A percentile compares a stretch with the other conserved stretches of the same genome.
Conservation (phyloP, 306 rosid genomes). For the Quercus wislizeni region DNA sequence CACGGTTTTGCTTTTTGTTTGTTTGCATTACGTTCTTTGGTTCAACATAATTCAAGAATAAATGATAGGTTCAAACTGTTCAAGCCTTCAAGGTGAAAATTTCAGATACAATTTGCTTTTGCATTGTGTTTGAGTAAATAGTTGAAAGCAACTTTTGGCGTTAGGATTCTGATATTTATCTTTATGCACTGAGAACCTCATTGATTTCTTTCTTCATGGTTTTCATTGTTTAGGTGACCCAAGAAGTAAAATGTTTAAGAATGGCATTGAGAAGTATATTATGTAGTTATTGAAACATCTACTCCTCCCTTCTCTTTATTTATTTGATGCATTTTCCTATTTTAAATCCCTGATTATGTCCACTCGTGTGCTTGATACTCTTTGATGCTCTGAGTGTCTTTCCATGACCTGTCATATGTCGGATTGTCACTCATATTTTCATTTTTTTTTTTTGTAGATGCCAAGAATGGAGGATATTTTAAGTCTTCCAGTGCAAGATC, state of each 20-base stretch:
- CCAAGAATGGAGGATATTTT: slow-evolving; percentile 84
- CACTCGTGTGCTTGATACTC: background rate
- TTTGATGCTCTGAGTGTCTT: background rate
- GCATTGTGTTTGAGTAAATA: background rate
- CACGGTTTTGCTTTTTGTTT: background rate
- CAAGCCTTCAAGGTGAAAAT: background rate
- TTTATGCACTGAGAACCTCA: background rate
- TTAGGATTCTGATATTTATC: background rate
- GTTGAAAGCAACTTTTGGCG: background rate
- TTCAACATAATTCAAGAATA: background rate
- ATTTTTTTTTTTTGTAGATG: slow-evolving; percentile 40
- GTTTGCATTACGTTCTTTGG: background rate
- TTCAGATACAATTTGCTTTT: background rate
- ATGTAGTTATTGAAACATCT: background rate
- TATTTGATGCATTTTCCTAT: background rate
- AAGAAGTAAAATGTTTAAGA: background rate
- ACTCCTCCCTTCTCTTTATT: background rate
- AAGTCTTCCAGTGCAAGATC: slow-evolving; percentile 76
- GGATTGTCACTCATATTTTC: background rate
- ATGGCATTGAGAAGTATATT: background rate
- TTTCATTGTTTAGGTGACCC: background rate
- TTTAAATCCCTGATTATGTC: background rate
- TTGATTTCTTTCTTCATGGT: background rate
- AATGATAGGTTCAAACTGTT: background rate
- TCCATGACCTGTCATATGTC: background rate